Evolutionary conservation across 768 basidiomycete species (phyloP).

Genomic region (Phlebiopsis flavidoalba): DNA sequence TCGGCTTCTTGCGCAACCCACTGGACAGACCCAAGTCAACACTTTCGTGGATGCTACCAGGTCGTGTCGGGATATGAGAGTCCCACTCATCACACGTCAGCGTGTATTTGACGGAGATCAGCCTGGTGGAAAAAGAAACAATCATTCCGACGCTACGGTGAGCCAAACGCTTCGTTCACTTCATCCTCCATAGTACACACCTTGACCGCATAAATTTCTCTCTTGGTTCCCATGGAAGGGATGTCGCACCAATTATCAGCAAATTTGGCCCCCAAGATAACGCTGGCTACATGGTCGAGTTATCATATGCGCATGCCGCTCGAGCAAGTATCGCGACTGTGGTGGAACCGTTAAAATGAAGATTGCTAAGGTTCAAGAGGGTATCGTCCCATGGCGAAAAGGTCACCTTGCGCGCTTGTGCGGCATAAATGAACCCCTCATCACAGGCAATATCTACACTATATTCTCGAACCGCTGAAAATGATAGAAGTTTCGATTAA

Average conservation of each 20-base stretch:
- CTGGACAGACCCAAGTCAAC: neutral
- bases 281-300: neutral
- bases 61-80: neutral
- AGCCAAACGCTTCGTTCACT: neutral
- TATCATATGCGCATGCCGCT: neutral
- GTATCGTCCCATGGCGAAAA: neutral
- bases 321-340: neutral
- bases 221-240: neutral
- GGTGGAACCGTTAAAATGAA: neutral
- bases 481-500: too few species aligned
- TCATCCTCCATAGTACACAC: neutral
- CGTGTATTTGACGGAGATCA: neutral
- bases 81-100: neutral
- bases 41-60: neutral
- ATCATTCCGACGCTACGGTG: neutral
- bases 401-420: neutral
- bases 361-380: neutral
- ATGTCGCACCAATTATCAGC: neutral
- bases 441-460: too few species aligned
- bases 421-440: neutral
- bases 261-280: neutral
- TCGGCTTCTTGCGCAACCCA: neutral
- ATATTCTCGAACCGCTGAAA: too few species aligned
- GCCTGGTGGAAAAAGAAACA: neutral
- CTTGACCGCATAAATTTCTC: neutral